Conservation (phyloP, 2,329 filamentous ascomycete species). For the Colletotrichum salicis region DNA sequence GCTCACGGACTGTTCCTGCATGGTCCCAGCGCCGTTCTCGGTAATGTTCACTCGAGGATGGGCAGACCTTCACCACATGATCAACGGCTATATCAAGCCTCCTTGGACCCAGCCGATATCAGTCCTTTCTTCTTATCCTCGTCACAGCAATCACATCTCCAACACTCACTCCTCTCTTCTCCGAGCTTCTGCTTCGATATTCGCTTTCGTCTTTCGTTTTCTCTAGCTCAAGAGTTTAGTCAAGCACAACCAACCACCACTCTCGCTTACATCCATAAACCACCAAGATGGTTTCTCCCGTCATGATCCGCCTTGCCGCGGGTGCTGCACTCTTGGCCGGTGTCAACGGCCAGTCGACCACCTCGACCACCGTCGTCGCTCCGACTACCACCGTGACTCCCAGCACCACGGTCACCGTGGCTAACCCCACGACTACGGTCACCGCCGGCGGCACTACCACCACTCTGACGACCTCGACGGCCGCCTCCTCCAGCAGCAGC, state of each 20-base stretch:
- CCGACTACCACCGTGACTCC: background rate
- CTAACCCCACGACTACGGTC: background rate
- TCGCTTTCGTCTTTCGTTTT: conserved; percentile 1
- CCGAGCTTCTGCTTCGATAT: background rate
- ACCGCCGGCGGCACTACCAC: background rate
- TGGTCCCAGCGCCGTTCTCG: background rate
- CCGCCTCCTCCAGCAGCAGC: background rate
- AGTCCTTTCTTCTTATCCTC: background rate
- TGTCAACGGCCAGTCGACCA: conserved; percentile 23
- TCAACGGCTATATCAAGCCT: conserved; percentile 1
- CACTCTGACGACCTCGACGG: background rate
- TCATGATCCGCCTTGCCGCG: conserved; percentile 11
- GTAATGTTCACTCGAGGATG: background rate
- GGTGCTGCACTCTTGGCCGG: conserved; percentile 23
- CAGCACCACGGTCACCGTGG: background rate
- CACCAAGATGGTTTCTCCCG: conserved; percentile 12
- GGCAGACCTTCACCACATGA: no score
- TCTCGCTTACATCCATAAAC: background rate
- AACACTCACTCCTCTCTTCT: background rate
- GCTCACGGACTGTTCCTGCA: background rate
- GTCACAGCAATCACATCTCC: background rate
- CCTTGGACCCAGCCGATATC: background rate
- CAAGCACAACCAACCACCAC: background rate
- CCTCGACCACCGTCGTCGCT: background rate
- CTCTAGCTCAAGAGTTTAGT: background rate